Conservation (phyloP, 177 flowering plant genomes). For the Telopea speciosissima region DNA sequence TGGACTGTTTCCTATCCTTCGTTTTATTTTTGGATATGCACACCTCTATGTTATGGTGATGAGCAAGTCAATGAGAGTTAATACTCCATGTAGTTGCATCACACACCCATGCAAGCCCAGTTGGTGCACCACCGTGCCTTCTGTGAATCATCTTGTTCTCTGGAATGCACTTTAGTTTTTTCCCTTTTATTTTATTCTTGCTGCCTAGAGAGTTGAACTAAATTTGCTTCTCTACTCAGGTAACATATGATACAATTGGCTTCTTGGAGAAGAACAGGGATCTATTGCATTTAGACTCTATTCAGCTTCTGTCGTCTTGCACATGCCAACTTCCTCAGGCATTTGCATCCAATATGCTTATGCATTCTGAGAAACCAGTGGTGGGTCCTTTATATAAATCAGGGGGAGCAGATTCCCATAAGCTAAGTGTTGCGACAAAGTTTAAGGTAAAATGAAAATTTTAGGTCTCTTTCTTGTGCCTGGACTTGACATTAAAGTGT, state of each 20-base stretch:
- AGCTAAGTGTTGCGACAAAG: slow-evolving; percentile 89
- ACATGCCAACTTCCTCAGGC: slow-evolving; percentile 73
- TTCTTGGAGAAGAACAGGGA: slow-evolving; percentile 97
- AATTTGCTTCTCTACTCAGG: slow-evolving; percentile 39
- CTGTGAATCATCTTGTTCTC: not conserved
- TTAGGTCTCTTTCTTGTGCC: not conserved
- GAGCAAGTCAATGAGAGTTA: not conserved
- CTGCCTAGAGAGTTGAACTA: slow-evolving; percentile 13
- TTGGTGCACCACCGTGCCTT: not conserved
- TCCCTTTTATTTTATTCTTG: not conserved
- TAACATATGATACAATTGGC: slow-evolving; percentile 83
- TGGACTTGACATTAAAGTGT: not conserved
- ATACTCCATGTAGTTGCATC: not conserved
- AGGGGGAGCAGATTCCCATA: slow-evolving; percentile 94
- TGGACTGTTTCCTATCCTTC: not conserved
- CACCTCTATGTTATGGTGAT: not conserved
- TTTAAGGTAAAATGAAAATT: slow-evolving; percentile 57
- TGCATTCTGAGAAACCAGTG: slow-evolving; percentile 74
- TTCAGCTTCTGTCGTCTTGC: slow-evolving; percentile 84
- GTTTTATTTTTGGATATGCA: too few relatives aligned
- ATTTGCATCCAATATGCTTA: slow-evolving; percentile 81
- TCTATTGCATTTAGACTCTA: slow-evolving; percentile 80
- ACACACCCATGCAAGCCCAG: not conserved
- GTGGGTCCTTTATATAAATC: slow-evolving; percentile 71
- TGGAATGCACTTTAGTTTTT: not conserved